A percentile compares a stretch with the other conserved stretches of the same genome.
Evolutionary conservation across 2,329 filamentous ascomycete species (phyloP).

Genomic region (Colletotrichum sp.): DNA sequence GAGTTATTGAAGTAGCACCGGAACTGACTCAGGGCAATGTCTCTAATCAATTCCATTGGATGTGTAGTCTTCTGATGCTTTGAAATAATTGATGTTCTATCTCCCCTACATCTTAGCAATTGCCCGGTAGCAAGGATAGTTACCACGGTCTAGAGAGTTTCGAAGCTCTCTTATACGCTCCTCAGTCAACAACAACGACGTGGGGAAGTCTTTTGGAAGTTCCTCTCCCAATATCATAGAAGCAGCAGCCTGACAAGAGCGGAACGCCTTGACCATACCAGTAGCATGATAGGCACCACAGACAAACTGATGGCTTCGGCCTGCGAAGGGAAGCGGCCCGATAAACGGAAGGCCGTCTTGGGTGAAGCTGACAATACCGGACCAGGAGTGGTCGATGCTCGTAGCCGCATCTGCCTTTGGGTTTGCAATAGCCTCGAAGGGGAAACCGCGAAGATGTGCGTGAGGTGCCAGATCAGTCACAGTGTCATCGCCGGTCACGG

Average conservation of each 20-base stretch:
- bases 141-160: background rate
- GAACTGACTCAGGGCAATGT: too few relatives aligned
- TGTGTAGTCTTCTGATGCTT: too few relatives aligned
- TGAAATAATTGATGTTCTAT: background rate
- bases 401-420: background rate
- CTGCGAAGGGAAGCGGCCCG: background rate
- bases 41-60: too few relatives aligned
- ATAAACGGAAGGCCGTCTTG: background rate
- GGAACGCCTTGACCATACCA: background rate
- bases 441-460: background rate
- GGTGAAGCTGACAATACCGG: background rate
- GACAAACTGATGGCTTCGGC: background rate
- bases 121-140: background rate
- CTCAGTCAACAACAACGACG: background rate
- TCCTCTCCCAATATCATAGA: background rate
- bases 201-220: background rate
- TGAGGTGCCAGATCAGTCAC: background rate
- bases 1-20: too few relatives aligned
- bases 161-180: background rate
- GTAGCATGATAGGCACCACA: background rate
- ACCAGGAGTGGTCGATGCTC: background rate
- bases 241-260: background rate
- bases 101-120: background rate
- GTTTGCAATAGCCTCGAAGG: background rate
- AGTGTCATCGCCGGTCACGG: slow-evolving; percentile 19